Conservation (phyloP, 169 alveolate genomes). For the Cryptosporidium tyzzeri region DNA sequence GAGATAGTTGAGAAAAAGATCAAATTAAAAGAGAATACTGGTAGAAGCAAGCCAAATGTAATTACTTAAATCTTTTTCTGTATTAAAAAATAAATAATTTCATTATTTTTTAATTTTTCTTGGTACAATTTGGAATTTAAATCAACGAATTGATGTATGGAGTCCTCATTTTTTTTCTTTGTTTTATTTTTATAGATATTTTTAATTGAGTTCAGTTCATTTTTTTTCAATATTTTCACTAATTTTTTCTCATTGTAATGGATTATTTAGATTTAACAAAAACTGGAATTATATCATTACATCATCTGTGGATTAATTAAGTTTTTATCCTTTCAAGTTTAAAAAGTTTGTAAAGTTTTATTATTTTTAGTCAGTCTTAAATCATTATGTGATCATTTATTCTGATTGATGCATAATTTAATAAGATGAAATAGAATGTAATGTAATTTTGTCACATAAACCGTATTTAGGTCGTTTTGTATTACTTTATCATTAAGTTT, state of each 20-base stretch:
- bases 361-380: too few species aligned
- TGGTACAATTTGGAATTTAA: neutral
- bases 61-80: constrained; percentile 34
- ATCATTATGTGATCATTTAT: neutral
- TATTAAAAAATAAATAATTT: neutral
- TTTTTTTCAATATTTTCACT: too few species aligned
- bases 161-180: too few species aligned
- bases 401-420: neutral
- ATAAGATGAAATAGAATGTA: neutral
- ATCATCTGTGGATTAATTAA: too few species aligned
- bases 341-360: too few species aligned
- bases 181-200: too few species aligned
- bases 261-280: too few species aligned
- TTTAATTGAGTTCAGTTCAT: too few species aligned
- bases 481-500: neutral
- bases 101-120: neutral
- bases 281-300: too few species aligned
- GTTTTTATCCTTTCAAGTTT: too few species aligned
- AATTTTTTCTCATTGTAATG: too few species aligned
- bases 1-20: constrained; percentile 63
- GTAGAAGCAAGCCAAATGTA: constrained; percentile 76
- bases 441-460: neutral
- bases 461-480: neutral
- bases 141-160: too few species aligned
- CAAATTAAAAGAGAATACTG: constrained; percentile 51